A percentile compares a stretch with the other conserved stretches of the same genome.
These are phyloP conservation scores for Talaromyces sp. DNA, from an alignment of 2,329 filamentous ascomycete genomes.

Conservation along the genomic window DNA sequence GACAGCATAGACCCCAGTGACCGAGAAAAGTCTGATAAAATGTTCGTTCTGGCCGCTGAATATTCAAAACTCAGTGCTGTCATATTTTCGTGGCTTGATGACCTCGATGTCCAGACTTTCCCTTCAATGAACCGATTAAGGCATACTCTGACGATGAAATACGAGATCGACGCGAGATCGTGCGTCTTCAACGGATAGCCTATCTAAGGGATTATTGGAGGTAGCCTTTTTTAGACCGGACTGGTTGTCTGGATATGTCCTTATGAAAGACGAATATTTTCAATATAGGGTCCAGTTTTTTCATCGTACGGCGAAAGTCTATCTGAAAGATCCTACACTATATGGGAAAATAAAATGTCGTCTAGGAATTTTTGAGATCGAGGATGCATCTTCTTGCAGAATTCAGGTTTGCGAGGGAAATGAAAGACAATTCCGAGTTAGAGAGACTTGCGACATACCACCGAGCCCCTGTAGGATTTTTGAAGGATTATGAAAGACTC, in stretches of 20 bases:
- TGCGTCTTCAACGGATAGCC: neutral
- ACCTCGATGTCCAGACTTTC: conserved; percentile 5
- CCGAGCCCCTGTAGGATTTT: too few relatives aligned
- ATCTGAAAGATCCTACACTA: neutral
- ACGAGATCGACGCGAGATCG: neutral
- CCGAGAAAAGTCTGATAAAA: conserved; percentile 13
- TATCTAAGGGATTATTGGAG: too few relatives aligned
- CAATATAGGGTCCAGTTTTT: conserved; percentile 1
- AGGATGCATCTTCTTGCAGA: neutral
- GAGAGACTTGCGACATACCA: too few relatives aligned
- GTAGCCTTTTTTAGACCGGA: too few relatives aligned
- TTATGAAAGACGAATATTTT: neutral
- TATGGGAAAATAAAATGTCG: neutral
- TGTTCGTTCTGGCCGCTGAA: conserved; percentile 14
- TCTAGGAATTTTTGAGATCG: neutral
- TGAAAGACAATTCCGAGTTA: too few relatives aligned
- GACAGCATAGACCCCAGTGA: conserved; percentile 20
- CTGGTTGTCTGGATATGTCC: too few relatives aligned
- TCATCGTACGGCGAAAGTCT: conserved; percentile 10
- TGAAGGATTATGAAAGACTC: neutral
- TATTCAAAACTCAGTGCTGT: neutral
- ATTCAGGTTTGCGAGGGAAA: conserved; percentile 1
- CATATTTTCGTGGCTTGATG: conserved; percentile 15
- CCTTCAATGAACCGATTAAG: neutral
- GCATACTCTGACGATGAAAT: neutral